Percentiles rank a stretch among this genome's conserved stretches.
phyloP scores from a whole-genome alignment of 2,329 filamentous ascomycete species.

The Diaporthe sp. region DNA sequence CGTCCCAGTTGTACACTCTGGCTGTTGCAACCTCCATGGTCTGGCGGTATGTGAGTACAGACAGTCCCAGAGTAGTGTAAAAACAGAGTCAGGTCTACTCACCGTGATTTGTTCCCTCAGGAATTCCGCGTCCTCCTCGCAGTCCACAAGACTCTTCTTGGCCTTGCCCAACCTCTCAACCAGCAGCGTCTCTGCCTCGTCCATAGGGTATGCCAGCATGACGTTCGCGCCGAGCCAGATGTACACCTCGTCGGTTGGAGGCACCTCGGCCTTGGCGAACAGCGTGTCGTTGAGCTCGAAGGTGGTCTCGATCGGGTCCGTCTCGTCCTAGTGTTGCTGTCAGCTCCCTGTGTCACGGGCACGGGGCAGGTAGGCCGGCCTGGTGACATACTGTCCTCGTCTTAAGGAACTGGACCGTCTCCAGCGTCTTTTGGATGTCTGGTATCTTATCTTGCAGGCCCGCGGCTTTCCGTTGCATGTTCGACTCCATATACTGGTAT shows the following conservation, averaged over 20 bases:
- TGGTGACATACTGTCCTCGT: constrained; percentile 72
- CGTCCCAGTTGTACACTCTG: constrained; percentile 99
- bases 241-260: constrained; percentile 90
- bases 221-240: constrained; percentile 99
- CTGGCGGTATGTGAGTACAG: constrained; percentile 58
- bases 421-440: constrained; percentile 95
- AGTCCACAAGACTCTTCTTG: constrained; percentile 84
- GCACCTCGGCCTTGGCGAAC: constrained; percentile 88
- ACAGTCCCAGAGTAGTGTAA: neutral
- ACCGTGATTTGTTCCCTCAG: constrained; percentile 96
- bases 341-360: neutral
- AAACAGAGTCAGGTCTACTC: constrained; percentile 50
- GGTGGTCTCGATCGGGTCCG: constrained; percentile 86
- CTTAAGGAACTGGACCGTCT: constrained; percentile 89
- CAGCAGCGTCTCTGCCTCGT: constrained; percentile 86
- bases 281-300: constrained; percentile 98
- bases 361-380: neutral
- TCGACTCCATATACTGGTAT: constrained; percentile 99
- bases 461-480: constrained; percentile 84
- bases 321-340: constrained; percentile 55
- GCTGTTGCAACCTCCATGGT: constrained; percentile 97
- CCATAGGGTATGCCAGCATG: constrained; percentile 94
- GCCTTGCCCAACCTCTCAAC: constrained; percentile 83
- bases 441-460: constrained; percentile 96
- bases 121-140: constrained; percentile 97